These are phyloP conservation scores for Entomortierella parvispora DNA, from an alignment of 192 early-diverging fungal genomes.

Conservation along the genomic window DNA sequence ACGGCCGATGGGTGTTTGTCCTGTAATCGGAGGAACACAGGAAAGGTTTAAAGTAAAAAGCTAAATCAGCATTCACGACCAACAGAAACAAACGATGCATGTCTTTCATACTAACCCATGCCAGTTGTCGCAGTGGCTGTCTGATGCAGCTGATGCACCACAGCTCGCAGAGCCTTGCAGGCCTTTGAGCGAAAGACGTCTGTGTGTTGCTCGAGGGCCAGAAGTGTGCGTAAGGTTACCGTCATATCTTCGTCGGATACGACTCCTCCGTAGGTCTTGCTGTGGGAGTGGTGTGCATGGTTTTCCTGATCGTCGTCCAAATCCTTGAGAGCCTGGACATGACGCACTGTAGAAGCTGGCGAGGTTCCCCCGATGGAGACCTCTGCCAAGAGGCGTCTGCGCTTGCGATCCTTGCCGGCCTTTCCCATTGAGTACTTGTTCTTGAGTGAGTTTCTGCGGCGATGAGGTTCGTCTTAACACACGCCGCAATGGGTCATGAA, in stretches of 20 bases:
- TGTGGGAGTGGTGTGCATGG: background rate
- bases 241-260: constrained; percentile 58
- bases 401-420: constrained; percentile 63
- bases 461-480: too few species aligned
- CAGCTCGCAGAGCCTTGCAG: constrained; percentile 63
- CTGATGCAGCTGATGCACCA: constrained; percentile 58
- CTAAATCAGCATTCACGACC: too few species aligned
- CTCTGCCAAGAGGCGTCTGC: constrained; percentile 60
- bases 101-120: constrained; percentile 38
- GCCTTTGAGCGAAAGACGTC: constrained; percentile 59
- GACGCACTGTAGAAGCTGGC: background rate
- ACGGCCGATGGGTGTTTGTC: constrained; percentile 57
- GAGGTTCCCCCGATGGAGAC: constrained; percentile 15
- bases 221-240: constrained; percentile 58
- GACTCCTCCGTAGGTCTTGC: constrained; percentile 10
- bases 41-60: too few species aligned
- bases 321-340: constrained; percentile 6
- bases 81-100: too few species aligned
- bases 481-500: too few species aligned
- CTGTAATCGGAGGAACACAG: too few species aligned
- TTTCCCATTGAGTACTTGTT: constrained; percentile 61
- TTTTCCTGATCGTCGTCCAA: constrained; percentile 37
- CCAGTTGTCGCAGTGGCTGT: constrained; percentile 55
- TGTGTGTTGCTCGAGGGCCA: constrained; percentile 53
- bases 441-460: background rate